Conservation (phyloP, 225 moss, liverwort and hornwort genomes). For the Asterella californica region DNA sequence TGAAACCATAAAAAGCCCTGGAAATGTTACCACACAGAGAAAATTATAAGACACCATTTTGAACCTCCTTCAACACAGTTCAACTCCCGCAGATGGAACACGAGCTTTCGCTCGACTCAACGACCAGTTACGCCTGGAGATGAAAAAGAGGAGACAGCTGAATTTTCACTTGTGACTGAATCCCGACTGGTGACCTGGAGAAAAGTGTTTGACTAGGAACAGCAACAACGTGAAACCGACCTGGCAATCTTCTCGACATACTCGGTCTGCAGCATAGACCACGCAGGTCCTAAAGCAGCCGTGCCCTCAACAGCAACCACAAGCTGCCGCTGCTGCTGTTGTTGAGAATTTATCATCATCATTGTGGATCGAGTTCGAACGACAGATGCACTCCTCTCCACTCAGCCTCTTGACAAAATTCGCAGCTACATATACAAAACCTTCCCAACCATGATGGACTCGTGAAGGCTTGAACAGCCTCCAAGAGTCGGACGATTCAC, state of each 20-base stretch:
- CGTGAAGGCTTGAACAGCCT: not conserved
- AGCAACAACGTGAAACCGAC: slow-evolving; percentile 22
- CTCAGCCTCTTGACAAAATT: no score
- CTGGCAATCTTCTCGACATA: slow-evolving; percentile 91
- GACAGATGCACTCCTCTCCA: not conserved
- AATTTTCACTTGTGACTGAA: no score
- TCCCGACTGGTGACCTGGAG: not conserved
- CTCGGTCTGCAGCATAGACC: slow-evolving; percentile 64
- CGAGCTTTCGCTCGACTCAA: no score
- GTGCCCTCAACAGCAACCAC: slow-evolving; percentile 89
- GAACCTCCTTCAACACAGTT: not conserved
- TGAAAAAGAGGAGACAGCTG: no score
- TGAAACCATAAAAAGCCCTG: slow-evolving; percentile 40
- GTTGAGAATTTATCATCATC: slow-evolving; percentile 41
- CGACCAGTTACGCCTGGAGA: no score
- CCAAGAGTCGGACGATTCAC: no score
- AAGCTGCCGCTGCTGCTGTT: slow-evolving; percentile 59
- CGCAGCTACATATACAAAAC: not conserved
- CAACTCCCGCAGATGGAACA: not conserved
- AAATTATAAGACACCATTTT: not conserved
- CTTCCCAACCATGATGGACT: not conserved
- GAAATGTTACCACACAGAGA: not conserved
- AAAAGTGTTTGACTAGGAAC: not conserved
- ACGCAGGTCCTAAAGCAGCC: slow-evolving; percentile 71
- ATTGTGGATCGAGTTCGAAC: not conserved